Base-by-base conservation (phyloP, 805 yeast genomes). In the Candida jianshihensis region DNA sequence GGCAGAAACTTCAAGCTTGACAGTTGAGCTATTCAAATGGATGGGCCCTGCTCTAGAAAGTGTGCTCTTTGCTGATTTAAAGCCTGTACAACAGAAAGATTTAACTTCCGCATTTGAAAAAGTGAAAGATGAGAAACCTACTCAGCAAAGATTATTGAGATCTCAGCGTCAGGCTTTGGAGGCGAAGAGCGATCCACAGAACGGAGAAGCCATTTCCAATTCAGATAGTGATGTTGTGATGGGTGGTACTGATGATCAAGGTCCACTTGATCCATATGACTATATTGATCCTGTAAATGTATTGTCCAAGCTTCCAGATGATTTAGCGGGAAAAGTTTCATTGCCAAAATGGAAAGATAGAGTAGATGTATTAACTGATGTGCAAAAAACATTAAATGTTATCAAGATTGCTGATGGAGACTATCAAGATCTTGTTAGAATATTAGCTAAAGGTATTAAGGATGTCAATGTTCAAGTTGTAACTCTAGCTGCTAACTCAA, bases 381-480 rank as follows among this genome's bases (percentile, higher is more conserved):
- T 70, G 9, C 69, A 66, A 24, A 54, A 57, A 15, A 60, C 64
- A 11, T 61, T 75, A 20, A 60, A 81, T 30, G 75, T 75, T 2
- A 64, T 79, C 31, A 79, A 70, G 44, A 51, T 79, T 33, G 65
- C 63, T n/a, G 67, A 64, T 24, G 84, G 66, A 36, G 94, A 89
- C 54, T 87, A 80, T 57, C 44, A 70, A 6, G 79, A 70, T 2
- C 57, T 89, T n/a, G 60, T 79, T n/a, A 62, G 78, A 37, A 56
- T 69, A 1, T 66, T 87, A 45, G 73, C 80, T n/a, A 80, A 77
- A 46, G 73, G 88, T 42, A 67, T 88, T 53, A 86, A 78, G 51
- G 98, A 92, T 61, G 94, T 89, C 5, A 92, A 92, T 54, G 71
- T 88, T 36, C 88, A 81, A 60, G 95, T 85, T 12, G 96, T 84